These are phyloP conservation scores for Talinum fruticosum DNA, from an alignment of 148 eudicot species.

Conservation along the genomic window DNA sequence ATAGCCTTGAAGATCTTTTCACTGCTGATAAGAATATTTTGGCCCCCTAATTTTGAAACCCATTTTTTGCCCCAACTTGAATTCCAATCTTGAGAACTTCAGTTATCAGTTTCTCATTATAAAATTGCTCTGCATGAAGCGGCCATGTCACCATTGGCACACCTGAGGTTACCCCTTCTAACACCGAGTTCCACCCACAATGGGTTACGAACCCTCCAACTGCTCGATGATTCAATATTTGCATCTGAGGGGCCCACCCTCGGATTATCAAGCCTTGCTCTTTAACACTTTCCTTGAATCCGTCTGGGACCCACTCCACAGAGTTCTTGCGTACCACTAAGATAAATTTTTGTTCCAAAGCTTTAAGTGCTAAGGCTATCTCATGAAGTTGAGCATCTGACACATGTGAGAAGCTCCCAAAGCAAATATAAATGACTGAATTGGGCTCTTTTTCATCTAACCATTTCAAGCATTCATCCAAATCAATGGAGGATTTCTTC, in stretches of 20 bases:
- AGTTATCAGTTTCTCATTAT: constrained; percentile 21
- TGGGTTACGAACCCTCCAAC: constrained; percentile 27
- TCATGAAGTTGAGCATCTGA: constrained; percentile 21
- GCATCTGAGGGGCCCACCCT: constrained; percentile 33
- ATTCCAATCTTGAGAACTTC: constrained; percentile 35
- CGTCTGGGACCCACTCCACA: neutral
- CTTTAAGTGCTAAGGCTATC: constrained; percentile 24
- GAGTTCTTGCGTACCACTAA: constrained; percentile 12
- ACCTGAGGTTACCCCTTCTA: constrained; percentile 8
- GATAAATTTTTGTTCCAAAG: constrained; percentile 18
- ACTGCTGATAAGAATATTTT: constrained; percentile 4
- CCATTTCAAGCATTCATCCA: constrained; percentile 26
- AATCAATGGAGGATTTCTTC: neutral
- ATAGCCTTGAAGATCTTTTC: neutral
- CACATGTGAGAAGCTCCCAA: constrained; percentile 22
- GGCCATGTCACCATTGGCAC: constrained; percentile 34
- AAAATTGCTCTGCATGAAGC: constrained; percentile 25
- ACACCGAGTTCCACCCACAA: constrained; percentile 33
- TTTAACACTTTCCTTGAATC: neutral
- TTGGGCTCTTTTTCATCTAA: constrained; percentile 19
- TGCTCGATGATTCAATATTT: constrained; percentile 16
- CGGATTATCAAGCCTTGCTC: constrained; percentile 16
- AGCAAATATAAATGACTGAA: constrained; percentile 29
- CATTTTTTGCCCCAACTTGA: constrained; percentile 36
- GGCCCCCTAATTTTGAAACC: neutral